Percentiles rank a stretch among this genome's conserved stretches.
phyloP scores from a whole-genome alignment of 805 yeast genomes.

The Wickerhamiella occidentalis region DNA sequence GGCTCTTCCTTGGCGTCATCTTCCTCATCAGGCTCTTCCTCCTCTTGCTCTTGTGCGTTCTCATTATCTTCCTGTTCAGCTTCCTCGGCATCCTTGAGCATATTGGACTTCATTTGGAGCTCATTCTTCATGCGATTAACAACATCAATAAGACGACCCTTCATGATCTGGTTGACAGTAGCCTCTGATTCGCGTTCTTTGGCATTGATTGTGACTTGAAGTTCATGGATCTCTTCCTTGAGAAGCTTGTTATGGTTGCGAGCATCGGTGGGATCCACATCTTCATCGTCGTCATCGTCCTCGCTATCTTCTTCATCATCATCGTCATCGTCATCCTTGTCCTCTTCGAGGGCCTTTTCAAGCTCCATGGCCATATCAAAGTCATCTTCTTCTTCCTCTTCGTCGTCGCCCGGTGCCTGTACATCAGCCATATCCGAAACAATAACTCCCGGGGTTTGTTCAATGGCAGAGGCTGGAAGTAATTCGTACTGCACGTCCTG shows the following conservation, averaged over 20 bases:
- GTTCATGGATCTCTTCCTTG: conserved; percentile 73
- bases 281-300: conserved; percentile 40
- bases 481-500: conserved; percentile 69
- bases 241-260: conserved; percentile 59
- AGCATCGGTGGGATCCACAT: conserved; percentile 39
- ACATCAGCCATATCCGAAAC: conserved; percentile 24
- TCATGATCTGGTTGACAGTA: conserved; percentile 67
- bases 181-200: conserved; percentile 65
- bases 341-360: conserved; percentile 33
- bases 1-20: conserved; percentile 27
- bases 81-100: conserved; percentile 34
- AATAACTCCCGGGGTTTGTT: conserved; percentile 24
- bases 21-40: conserved; percentile 26
- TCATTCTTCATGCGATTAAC: conserved; percentile 69
- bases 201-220: conserved; percentile 62
- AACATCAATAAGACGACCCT: conserved; percentile 72
- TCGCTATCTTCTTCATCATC: conserved; percentile 43
- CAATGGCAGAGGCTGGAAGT: conserved; percentile 34
- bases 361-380: conserved; percentile 25
- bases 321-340: conserved; percentile 41
- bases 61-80: conserved; percentile 12
- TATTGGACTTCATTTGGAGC: conserved; percentile 65
- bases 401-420: conserved; percentile 29
- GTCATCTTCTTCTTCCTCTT: conserved; percentile 26
- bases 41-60: conserved; percentile 27